A percentile compares a stretch with the other conserved stretches of the same genome.
phyloP scores from a whole-genome alignment of 1,284 basidiomycete species.

The Sanguinoderma infundibulare region DNA sequence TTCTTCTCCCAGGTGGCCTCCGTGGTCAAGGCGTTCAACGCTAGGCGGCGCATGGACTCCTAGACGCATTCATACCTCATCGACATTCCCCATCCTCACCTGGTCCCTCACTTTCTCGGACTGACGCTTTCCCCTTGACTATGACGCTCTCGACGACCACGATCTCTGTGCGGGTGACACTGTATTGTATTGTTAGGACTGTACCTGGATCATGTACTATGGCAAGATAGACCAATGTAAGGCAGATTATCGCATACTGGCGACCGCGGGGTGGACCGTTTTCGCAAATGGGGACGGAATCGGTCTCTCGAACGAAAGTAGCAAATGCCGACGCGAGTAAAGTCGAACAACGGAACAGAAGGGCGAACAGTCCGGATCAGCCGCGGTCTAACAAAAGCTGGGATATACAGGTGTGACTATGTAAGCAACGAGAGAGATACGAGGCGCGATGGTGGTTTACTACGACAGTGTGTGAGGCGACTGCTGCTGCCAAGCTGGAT shows the following conservation, averaged over 20 bases:
- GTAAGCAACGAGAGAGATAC: background rate
- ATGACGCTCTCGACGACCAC: background rate
- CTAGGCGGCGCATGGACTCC: conserved; percentile 70
- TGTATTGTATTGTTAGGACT: conserved; percentile 31
- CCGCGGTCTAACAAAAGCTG: conserved; percentile 7
- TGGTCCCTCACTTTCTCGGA: background rate
- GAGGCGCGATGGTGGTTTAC: conserved; percentile 6
- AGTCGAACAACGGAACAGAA: conserved; percentile 3
- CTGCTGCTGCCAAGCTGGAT: background rate
- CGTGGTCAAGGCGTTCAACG: conserved; percentile 77
- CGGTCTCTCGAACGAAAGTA: too few species aligned
- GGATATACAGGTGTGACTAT: conserved; percentile 4
- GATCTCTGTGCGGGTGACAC: conserved; percentile 15
- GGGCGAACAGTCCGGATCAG: background rate
- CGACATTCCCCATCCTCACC: background rate
- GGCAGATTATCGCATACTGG: conserved; percentile 9
- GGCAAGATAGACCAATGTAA: conserved; percentile 24
- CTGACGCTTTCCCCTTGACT: background rate
- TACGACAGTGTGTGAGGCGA: conserved; percentile 4
- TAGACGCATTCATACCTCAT: conserved; percentile 13
- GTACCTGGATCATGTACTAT: conserved; percentile 27
- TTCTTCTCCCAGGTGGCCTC: conserved; percentile 76
- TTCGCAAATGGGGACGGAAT: conserved; percentile 13
- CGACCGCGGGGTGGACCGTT: background rate
- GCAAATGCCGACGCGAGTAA: too few species aligned